phyloP scores from a whole-genome alignment of 2,329 filamentous ascomycete species.

The Stylonectria norvegica region DNA sequence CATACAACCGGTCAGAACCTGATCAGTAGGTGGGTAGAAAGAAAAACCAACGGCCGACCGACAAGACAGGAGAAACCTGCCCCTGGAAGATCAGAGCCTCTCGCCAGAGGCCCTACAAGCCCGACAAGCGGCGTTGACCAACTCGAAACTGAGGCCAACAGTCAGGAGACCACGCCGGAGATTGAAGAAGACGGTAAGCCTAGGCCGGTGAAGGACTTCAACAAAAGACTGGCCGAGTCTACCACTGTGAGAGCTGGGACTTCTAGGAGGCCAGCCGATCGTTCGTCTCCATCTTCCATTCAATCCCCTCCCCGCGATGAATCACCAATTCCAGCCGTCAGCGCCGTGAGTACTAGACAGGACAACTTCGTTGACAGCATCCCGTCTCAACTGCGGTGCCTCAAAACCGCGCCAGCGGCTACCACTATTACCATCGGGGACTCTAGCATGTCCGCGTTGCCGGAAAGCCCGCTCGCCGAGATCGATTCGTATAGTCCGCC shows the following conservation, averaged over 20 bases:
- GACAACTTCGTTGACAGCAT: background rate
- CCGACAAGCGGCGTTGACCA: background rate
- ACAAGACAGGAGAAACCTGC: slow-evolving; percentile 1
- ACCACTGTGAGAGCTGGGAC: slow-evolving; percentile 1
- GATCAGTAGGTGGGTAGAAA: slow-evolving; percentile 43
- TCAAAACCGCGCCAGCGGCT: slow-evolving; percentile 6
- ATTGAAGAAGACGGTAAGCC: slow-evolving; percentile 21
- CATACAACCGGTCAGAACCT: slow-evolving; percentile 30
- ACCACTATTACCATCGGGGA: slow-evolving; percentile 23
- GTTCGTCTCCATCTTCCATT: slow-evolving; percentile 1
- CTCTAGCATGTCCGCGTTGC: slow-evolving; percentile 7
- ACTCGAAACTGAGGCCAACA: slow-evolving; percentile 1
- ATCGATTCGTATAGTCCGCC: too few relatives aligned
- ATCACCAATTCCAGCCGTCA: slow-evolving; percentile 17
- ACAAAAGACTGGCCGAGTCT: slow-evolving; percentile 32
- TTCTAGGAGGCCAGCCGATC: background rate
- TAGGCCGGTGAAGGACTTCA: slow-evolving; percentile 34
- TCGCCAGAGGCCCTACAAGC: too few relatives aligned
- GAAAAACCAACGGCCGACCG: slow-evolving; percentile 5
- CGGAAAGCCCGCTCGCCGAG: too few relatives aligned
- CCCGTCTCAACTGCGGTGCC: slow-evolving; percentile 5
- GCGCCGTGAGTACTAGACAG: slow-evolving; percentile 3
- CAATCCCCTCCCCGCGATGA: slow-evolving; percentile 6
- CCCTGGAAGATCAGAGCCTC: background rate
- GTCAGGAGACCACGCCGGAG: slow-evolving; percentile 10